Evolutionary conservation across 1,284 basidiomycete species (phyloP).

Genomic region (Ceratobasidium sp.): DNA sequence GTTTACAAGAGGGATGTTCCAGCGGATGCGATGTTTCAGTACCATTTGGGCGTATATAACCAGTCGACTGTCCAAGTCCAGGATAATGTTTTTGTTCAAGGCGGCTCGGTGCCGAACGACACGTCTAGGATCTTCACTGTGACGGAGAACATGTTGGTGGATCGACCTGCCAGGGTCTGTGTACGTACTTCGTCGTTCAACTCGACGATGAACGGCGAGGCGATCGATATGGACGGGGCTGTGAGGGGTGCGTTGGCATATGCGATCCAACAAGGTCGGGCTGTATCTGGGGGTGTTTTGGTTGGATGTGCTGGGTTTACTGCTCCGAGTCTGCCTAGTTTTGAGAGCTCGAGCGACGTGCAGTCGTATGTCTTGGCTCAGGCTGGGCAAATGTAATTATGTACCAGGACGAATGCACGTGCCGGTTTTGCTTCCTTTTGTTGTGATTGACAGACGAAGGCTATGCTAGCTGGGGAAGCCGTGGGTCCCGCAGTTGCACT

Average conservation of each 20-base stretch:
- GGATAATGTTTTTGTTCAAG: constrained; percentile 27
- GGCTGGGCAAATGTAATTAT: constrained; percentile 2
- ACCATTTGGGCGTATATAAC: constrained; percentile 31
- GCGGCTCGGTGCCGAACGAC: constrained; percentile 22
- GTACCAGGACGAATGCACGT: not conserved
- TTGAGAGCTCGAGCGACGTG: constrained; percentile 4
- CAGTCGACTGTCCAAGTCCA: constrained; percentile 25
- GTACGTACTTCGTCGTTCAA: constrained; percentile 23
- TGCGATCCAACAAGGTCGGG: constrained; percentile 14
- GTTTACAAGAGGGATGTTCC: constrained; percentile 17
- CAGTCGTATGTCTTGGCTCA: constrained; percentile 14
- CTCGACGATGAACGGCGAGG: constrained; percentile 25
- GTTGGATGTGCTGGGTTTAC: constrained; percentile 20
- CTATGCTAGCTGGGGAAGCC: not conserved
- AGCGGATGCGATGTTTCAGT: constrained; percentile 19
- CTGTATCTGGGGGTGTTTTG: not conserved
- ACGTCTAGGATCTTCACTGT: constrained; percentile 27
- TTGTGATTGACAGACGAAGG: not conserved
- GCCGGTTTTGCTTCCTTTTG: not conserved
- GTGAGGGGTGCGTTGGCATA: constrained; percentile 20
- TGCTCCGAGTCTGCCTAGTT: not conserved
- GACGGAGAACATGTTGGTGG: constrained; percentile 21
- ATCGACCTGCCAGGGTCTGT: constrained; percentile 25
- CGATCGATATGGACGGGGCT: constrained; percentile 3
- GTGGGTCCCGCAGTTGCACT: not conserved